Base-by-base conservation (phyloP, 768 basidiomycete species). In the Tulasnella sp. region DNA sequence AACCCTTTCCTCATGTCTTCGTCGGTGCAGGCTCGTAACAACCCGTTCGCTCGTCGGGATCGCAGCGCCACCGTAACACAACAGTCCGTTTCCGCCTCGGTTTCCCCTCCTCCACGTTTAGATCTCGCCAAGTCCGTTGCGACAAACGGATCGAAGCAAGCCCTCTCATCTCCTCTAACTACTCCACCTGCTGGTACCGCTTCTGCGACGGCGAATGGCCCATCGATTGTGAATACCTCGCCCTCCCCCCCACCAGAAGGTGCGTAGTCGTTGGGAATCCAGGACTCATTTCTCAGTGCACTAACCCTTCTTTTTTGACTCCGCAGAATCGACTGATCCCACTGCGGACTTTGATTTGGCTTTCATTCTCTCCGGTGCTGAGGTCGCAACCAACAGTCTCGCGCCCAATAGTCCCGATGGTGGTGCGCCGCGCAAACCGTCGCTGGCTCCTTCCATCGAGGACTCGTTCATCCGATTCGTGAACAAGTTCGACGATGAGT, bases 391-490 rank as follows among this genome's bases (percentile, higher is more conserved):
- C 24, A 77, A 62, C 56, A 36, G 2, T 24, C 72, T 74, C 19
- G 52, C 76, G 16, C 58, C 76, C 58, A n/a, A 77, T 21, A 46
- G 58, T 19, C 36, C 68, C 36, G 36, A 62, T 62, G 62, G 3
- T n/a, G 27, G 38, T 38, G 42, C 71, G n/a, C 39, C 71, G 21
- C 78, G 78, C 31, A 79, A 79, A 44, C 36, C 68, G 18, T 79
- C 78, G 31, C 27, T 79, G 21, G 78, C 78, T 31, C 62, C 78
- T 27, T 79, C 78, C 27, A 31, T 77, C 58, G 78, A 85, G 73
- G 85, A 86, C 75, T 82, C 83, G 1, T 86, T 86, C 78, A 84
- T 84, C 71, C 84, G 84, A 48, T 86, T 86, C 75, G 85, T 86
- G 24, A 84, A 85, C 36, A 82, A 84, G 71, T 84, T 84, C 72